Percentiles rank a stretch among this genome's conserved stretches.
Conservation (phyloP, 2,329 filamentous ascomycete species). For the Hortaea werneckii region DNA sequence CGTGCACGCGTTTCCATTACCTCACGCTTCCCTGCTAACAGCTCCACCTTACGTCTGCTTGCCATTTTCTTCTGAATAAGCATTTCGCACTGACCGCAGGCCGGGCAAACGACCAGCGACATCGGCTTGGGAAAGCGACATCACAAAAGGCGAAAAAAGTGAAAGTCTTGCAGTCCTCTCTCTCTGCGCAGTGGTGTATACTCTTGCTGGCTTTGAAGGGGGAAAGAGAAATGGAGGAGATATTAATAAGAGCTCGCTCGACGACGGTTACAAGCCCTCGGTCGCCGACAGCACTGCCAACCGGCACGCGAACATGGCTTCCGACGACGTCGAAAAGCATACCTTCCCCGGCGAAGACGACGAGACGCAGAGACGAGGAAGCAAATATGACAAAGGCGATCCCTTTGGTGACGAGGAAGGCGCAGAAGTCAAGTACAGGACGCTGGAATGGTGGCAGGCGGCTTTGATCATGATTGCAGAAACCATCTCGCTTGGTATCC, state of each 20-base stretch:
- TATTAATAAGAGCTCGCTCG: neutral
- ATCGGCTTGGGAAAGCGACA: too few relatives aligned
- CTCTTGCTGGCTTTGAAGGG: too few relatives aligned
- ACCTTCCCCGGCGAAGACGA: neutral
- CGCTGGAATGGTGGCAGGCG: constrained; percentile 24
- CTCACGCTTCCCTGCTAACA: too few relatives aligned
- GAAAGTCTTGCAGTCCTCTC: too few relatives aligned
- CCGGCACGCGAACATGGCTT: neutral
- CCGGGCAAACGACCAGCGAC: too few relatives aligned
- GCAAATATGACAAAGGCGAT: constrained; percentile 3
- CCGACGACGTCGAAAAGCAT: constrained; percentile 3
- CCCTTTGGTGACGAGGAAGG: constrained; percentile 4
- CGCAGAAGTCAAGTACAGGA: constrained; percentile 1
- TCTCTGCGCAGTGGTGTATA: too few relatives aligned
- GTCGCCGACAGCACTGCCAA: neutral
- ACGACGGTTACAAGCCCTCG: neutral
- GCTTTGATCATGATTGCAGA: constrained; percentile 45
- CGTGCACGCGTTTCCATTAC: too few relatives aligned
- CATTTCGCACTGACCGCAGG: too few relatives aligned
- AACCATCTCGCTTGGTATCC: constrained; percentile 46
- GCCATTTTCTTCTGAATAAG: too few relatives aligned
- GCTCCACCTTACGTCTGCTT: too few relatives aligned
- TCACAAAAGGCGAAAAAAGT: too few relatives aligned
- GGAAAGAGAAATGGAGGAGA: neutral
- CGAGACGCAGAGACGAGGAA: neutral